Conservation (phyloP, 2,329 filamentous ascomycete species). For the Truncatella angustata region DNA sequence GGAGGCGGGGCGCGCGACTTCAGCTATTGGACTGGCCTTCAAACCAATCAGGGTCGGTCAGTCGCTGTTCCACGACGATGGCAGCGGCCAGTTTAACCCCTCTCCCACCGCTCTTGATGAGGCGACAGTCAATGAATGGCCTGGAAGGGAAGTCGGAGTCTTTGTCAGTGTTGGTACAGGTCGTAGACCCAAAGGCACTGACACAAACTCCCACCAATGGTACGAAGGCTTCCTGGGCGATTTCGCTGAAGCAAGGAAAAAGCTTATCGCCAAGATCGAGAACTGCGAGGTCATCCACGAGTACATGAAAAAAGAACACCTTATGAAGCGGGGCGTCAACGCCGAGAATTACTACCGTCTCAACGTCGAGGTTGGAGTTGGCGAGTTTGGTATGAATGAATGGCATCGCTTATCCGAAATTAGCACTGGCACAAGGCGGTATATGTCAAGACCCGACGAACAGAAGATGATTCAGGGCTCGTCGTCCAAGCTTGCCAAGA, state of each 20-base stretch:
- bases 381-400: constrained; percentile 98
- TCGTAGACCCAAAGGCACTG: constrained; percentile 65
- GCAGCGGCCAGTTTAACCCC: constrained; percentile 88
- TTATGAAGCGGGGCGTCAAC: constrained; percentile 75
- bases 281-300: constrained; percentile 90
- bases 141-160: constrained; percentile 85
- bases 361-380: constrained; percentile 95
- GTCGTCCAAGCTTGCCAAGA: constrained; percentile 78
- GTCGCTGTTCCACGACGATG: constrained; percentile 91
- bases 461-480: constrained; percentile 76
- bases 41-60: constrained; percentile 95
- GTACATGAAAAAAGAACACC: constrained; percentile 76
- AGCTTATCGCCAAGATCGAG: constrained; percentile 88
- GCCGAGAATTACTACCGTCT: constrained; percentile 90
- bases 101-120: constrained; percentile 84
- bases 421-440: constrained; percentile 84
- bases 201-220: constrained; percentile 76
- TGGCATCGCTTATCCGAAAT: constrained; percentile 95
- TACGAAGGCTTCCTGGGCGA: constrained; percentile 92
- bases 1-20: constrained; percentile 95
- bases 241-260: constrained; percentile 84
- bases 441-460: constrained; percentile 71
- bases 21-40: constrained; percentile 86
- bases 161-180: constrained; percentile 95
- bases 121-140: constrained; percentile 90